Evolutionary conservation across 176 grass and related monocot genomes (phyloP).

Genomic region (Carex scoparia): DNA sequence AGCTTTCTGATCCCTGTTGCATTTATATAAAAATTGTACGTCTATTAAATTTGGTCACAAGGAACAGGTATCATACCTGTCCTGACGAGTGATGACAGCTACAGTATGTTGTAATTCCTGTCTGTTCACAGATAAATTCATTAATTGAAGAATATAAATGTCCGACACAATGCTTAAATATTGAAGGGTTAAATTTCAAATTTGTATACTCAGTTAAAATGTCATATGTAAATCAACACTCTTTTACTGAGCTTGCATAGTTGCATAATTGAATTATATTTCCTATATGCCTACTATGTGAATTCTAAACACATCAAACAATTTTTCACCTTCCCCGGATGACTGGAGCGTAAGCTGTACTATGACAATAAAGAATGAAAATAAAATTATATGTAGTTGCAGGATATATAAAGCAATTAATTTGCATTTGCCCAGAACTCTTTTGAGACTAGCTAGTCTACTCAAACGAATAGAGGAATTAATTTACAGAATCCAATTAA

Average conservation of each 20-base stretch:
- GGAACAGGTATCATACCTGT: neutral
- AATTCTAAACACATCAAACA: neutral
- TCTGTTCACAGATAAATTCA: neutral
- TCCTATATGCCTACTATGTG: neutral
- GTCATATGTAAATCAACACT: neutral
- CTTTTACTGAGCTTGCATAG: neutral
- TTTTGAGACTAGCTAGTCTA: no score
- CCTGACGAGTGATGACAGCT: neutral
- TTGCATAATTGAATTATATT: neutral
- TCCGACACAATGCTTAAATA: neutral
- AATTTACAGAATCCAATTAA: no score
- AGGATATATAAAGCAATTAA: neutral
- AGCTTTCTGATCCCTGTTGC: constrained; percentile 5
- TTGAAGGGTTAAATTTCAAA: neutral
- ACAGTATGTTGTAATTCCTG: neutral
- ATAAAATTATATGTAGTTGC: neutral
- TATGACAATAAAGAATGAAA: neutral
- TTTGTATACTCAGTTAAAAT: neutral
- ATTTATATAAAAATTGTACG: neutral
- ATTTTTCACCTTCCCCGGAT: neutral
- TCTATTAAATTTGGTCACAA: neutral
- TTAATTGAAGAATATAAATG: neutral
- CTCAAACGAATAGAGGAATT: no score
- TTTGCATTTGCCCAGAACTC: neutral
- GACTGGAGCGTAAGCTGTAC: neutral